Conservation (phyloP, 2,329 filamentous ascomycete genomes). For the Nigrograna mackinnonii region DNA sequence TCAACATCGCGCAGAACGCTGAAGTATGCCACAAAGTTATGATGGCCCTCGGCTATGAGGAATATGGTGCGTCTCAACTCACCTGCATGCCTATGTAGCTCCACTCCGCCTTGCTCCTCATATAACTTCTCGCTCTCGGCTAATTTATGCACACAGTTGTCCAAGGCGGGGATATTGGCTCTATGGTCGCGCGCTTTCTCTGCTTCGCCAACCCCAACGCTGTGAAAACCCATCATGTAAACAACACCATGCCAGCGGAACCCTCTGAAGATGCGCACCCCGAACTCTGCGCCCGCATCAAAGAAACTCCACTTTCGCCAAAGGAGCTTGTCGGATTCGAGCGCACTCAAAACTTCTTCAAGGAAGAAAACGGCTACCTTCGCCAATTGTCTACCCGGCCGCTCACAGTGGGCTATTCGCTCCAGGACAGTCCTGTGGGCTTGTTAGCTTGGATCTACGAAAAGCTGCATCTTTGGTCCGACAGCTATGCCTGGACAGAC, state of each 20-base stretch:
- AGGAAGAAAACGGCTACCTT: constrained; percentile 61
- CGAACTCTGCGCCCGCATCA: background rate
- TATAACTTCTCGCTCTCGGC: no score
- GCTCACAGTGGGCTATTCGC: constrained; percentile 68
- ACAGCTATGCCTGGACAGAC: constrained; percentile 69
- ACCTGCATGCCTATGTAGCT: no score
- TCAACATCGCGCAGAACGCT: constrained; percentile 60
- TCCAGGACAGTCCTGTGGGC: constrained; percentile 70
- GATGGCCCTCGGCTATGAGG: constrained; percentile 63
- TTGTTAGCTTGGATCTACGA: constrained; percentile 77
- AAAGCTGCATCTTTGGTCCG: constrained; percentile 75
- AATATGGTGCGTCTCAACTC: constrained; percentile 50
- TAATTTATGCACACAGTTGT: no score
- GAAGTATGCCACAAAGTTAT: constrained; percentile 68
- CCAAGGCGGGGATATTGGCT: constrained; percentile 63
- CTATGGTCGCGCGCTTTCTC: constrained; percentile 46
- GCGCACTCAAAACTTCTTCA: constrained; percentile 47
- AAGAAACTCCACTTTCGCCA: background rate
- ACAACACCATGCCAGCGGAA: background rate
- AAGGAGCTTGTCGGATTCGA: background rate
- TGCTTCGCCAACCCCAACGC: background rate
- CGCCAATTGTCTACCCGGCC: constrained; percentile 65
- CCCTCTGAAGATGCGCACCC: background rate
- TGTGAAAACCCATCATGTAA: background rate
- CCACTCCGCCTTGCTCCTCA: no score